phyloP scores from a whole-genome alignment of 225 moss, liverwort and hornwort species.

The Sphagnum contortum region DNA sequence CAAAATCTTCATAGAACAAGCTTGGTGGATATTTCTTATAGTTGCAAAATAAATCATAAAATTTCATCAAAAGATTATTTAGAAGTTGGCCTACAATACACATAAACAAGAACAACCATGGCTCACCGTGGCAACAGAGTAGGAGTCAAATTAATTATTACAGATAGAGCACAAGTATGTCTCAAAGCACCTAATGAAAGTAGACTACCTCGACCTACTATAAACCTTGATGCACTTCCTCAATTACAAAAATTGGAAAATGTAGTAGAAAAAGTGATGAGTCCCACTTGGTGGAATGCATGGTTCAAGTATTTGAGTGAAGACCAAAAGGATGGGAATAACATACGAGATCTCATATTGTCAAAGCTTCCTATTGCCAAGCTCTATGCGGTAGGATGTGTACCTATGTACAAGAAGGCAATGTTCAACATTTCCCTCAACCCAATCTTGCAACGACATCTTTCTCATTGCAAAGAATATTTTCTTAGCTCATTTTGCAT shows the following conservation, averaged over 20 bases:
- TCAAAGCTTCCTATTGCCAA: constrained; percentile 38
- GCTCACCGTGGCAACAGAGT: not conserved
- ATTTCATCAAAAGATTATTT: too few species aligned
- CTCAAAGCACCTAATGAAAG: constrained; percentile 1
- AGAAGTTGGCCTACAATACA: too few species aligned
- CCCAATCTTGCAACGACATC: constrained; percentile 23
- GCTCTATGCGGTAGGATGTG: constrained; percentile 29
- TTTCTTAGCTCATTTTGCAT: constrained; percentile 40
- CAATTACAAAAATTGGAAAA: constrained; percentile 13
- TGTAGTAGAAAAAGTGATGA: constrained; percentile 4
- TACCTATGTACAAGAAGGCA: constrained; percentile 21
- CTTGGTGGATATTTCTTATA: too few species aligned
- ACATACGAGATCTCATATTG: constrained; percentile 46
- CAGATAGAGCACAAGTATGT: constrained; percentile 6
- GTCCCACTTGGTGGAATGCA: constrained; percentile 26
- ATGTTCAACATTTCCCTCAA: constrained; percentile 29
- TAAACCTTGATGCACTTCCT: constrained; percentile 12
- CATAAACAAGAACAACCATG: too few species aligned
- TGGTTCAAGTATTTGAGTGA: constrained; percentile 44
- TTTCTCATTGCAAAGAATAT: constrained; percentile 35
- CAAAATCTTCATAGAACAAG: too few species aligned
- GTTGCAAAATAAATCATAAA: too few species aligned
- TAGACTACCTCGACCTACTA: constrained; percentile 16
- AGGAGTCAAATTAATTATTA: not conserved
- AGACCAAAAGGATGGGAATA: constrained; percentile 26